Evolutionary conservation across 331 rosid genomes (phyloP), one percentile per base, ranked within the genome.

Genomic region (Rhamnella rubrinervis): DNA sequence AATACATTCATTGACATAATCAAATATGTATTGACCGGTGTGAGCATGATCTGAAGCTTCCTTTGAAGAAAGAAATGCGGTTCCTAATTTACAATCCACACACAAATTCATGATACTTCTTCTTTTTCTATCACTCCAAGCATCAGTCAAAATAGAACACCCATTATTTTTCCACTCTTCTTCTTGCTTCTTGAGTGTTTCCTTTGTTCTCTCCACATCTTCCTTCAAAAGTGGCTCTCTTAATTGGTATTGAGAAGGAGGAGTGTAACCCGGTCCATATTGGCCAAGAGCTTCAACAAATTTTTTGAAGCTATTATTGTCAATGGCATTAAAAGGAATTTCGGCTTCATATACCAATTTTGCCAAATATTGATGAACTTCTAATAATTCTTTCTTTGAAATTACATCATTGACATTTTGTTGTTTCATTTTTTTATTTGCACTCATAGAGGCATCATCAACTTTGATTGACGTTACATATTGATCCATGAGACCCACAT

Each of bases 131-230:
- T 66, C 49, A 4, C 4, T 66, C 71, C 71, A 49, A 6, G 31
- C 60, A 66, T 66, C 13, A 31, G 60, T 28, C 71, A 50, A 51
- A 2, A 66, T 51, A 8, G 31, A 66, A n/a, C 59, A 66, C 31
- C 49, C 49, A 50, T 12, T 31, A 26, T 8, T 28, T 16, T 10
- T 26, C 71, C 50, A 66, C 46, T 66, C 35, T 66, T 23, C 1
- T 1, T 66, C 59, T 25, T 50, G 31, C 28, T 6, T 52, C 47
- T 66, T 66, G 0, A 28, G 13, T 39, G 8, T 5, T 39, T 39
- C 41, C 8, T 39, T 39, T 39, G 41, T 39, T 39, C 1, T 39
- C 41, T 39, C 41, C 41, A 39, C 41, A 5, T 39, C 41, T 39
- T 23, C 23, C 23, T 23, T 23, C 23, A 23, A 23, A 23, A 23